phyloP scores from a whole-genome alignment of 768 basidiomycete species.

The Lactarius indigo region DNA sequence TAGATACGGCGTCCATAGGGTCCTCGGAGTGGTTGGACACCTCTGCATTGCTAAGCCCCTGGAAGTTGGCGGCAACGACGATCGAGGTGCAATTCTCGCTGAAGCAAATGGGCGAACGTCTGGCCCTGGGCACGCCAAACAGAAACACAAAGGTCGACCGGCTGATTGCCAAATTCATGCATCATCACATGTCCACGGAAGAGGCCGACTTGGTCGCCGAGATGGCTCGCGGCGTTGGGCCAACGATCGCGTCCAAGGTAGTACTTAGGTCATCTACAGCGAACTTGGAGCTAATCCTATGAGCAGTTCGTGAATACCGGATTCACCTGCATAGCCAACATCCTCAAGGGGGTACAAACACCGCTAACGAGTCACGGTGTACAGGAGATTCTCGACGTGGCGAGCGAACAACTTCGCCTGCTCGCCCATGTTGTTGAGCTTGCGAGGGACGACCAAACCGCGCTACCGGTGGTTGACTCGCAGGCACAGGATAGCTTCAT shows the following conservation, averaged over 20 bases:
- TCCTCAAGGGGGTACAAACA: conserved; percentile 38
- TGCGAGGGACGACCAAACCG: conserved; percentile 44
- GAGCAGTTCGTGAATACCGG: conserved; percentile 73
- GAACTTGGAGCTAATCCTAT: neutral
- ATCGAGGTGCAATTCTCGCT: conserved; percentile 75
- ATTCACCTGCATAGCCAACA: conserved; percentile 57
- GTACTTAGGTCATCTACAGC: neutral
- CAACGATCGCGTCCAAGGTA: conserved; percentile 66
- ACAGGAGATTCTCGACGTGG: conserved; percentile 37
- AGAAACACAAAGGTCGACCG: conserved; percentile 65
- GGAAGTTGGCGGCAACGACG: conserved; percentile 79
- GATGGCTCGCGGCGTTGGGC: conserved; percentile 68
- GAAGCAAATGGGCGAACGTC: conserved; percentile 66
- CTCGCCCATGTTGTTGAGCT: conserved; percentile 67
- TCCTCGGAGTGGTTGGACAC: conserved; percentile 58
- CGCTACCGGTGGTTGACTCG: conserved; percentile 49
- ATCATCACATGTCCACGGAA: conserved; percentile 69
- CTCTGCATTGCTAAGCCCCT: conserved; percentile 69
- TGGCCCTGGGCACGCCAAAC: conserved; percentile 53
- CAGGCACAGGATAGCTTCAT: conserved; percentile 58
- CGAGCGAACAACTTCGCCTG: conserved; percentile 63
- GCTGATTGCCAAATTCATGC: conserved; percentile 64
- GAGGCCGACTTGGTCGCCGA: conserved; percentile 84
- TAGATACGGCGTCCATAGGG: conserved; percentile 40
- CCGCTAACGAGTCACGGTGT: conserved; percentile 29